phyloP scores from a whole-genome alignment of 768 basidiomycete species.

The Suillus discolor region DNA sequence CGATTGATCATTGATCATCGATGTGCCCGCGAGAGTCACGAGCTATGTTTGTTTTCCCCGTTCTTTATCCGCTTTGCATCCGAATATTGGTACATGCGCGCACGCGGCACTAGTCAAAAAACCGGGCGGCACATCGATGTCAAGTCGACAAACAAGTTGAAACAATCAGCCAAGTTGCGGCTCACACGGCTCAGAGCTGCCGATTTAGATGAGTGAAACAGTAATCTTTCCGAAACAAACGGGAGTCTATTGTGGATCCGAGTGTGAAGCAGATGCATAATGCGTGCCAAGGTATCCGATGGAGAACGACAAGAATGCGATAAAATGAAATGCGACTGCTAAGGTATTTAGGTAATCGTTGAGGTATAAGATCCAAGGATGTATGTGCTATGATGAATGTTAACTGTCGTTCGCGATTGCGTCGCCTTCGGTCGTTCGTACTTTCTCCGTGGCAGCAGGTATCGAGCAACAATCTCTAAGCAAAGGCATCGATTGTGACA shows the following conservation, averaged over 20 bases:
- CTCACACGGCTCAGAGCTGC: too few relatives aligned
- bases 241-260: background rate
- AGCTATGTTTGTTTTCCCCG: slow-evolving; percentile 14
- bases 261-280: background rate
- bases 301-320: background rate
- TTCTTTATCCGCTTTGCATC: slow-evolving; percentile 23
- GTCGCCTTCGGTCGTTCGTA: background rate
- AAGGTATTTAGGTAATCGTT: slow-evolving; percentile 2
- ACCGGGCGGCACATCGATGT: background rate
- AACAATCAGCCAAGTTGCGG: background rate
- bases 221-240: background rate
- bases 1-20: background rate
- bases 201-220: background rate
- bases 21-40: background rate
- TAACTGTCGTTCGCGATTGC: background rate
- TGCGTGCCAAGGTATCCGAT: background rate
- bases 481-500: background rate
- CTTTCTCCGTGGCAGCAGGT: background rate
- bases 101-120: background rate
- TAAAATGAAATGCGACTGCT: slow-evolving; percentile 3
- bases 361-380: background rate
- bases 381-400: background rate
- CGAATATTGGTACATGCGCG: background rate
- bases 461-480: background rate
- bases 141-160: background rate